Conservation (phyloP, 352 stramenopile species). For the Nothophytophthora sp. region DNA sequence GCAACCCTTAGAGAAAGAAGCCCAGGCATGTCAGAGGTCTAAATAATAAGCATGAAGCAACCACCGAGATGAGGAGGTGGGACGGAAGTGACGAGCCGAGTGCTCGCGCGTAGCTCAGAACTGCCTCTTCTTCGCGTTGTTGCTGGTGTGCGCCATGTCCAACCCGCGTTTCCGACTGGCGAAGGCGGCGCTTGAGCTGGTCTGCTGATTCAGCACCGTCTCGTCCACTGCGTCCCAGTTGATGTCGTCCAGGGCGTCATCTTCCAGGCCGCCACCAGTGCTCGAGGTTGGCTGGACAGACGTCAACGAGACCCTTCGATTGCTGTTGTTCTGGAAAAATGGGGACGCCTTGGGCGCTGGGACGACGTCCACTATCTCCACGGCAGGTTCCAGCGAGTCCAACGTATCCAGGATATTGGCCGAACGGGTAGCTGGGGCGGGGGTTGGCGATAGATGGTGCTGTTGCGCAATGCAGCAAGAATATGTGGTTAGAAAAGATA, state of each 20-base stretch:
- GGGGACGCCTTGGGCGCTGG: slow-evolving; percentile 33
- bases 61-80: not conserved
- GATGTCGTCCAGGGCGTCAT: slow-evolving; percentile 62
- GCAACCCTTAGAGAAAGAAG: slow-evolving; percentile 5
- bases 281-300: slow-evolving; percentile 8
- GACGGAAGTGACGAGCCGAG: slow-evolving; percentile 1
- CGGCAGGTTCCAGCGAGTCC: slow-evolving; percentile 26
- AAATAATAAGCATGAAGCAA: slow-evolving; percentile 17
- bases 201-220: slow-evolving; percentile 38
- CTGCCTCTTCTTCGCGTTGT: slow-evolving; percentile 25
- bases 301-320: slow-evolving; percentile 8
- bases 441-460: slow-evolving; percentile 65
- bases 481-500: not conserved
- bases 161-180: slow-evolving; percentile 24
- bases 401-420: slow-evolving; percentile 27
- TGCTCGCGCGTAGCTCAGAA: slow-evolving; percentile 3
- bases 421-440: slow-evolving; percentile 13
- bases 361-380: slow-evolving; percentile 25
- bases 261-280: slow-evolving; percentile 5
- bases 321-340: slow-evolving; percentile 49
- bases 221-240: slow-evolving; percentile 64
- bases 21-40: no score
- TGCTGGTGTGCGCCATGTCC: slow-evolving; percentile 7
- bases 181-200: slow-evolving; percentile 18
- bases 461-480: no score